phyloP scores from a whole-genome alignment of 352 stramenopile species.

The Thraustochytrium striatum region DNA sequence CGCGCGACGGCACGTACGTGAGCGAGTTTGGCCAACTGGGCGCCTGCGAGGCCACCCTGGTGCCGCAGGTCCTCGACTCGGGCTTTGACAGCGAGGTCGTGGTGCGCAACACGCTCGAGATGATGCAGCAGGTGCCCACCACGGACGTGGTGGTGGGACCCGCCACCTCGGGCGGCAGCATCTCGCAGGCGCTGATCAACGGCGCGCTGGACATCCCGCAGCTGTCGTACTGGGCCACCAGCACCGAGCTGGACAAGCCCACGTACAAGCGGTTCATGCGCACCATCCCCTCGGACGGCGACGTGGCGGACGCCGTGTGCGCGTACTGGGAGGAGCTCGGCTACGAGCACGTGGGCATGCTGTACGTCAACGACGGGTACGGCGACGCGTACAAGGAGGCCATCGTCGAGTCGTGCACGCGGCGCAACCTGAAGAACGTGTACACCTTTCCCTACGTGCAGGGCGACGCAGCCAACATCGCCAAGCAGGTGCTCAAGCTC shows the following conservation, averaged over 20 bases:
- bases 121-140: background rate
- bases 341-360: slow-evolving; percentile 19
- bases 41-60: background rate
- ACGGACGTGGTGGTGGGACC: background rate
- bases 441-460: slow-evolving; percentile 1
- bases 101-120: background rate
- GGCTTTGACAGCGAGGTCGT: background rate
- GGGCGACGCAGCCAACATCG: background rate
- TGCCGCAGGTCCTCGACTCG: background rate
- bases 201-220: background rate
- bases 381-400: slow-evolving; percentile 39
- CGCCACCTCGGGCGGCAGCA: background rate
- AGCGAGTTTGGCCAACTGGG: background rate
- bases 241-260: slow-evolving; percentile 21
- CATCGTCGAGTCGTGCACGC: background rate
- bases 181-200: background rate
- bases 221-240: slow-evolving; percentile 46
- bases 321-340: slow-evolving; percentile 3
- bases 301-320: background rate
- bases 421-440: slow-evolving; percentile 13
- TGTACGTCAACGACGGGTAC: slow-evolving; percentile 48
- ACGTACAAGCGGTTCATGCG: slow-evolving; percentile 27
- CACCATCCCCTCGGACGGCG: slow-evolving; percentile 37
- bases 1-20: background rate
- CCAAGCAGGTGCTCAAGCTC: background rate